Base-by-base conservation (phyloP, 441 rosid species). In the Jatropha podagrica region DNA sequence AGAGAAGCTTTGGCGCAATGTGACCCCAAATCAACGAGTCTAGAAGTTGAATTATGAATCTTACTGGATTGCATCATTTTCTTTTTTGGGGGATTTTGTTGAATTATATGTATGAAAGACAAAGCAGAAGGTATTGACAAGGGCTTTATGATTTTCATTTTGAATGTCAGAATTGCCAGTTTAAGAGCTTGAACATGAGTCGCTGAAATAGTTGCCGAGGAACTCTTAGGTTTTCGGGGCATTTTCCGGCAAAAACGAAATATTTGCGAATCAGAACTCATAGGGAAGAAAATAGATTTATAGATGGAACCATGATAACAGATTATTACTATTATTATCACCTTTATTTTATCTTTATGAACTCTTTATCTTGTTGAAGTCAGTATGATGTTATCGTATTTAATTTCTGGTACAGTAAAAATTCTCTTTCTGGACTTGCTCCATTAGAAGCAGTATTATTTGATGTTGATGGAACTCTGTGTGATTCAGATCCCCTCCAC, bases 401-500 rank as follows among this genome's bases (percentile, higher is more conserved):
- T 32, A 59, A 59, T 59, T 66, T 49, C 41, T 59, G 52, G 59
- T 78, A 84, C 95, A 95, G 98, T 85, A 83, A 77, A 67, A 79
- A 66, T 72, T 84, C 87, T 64, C 85, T 95, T 40, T 76, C 87
- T 37, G 84, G 82, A 68, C 83, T 87, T 74, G 95, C 91, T 81
- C 96, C 99, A 8, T 78, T 90, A 74, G 91, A 93, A 81, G 94
- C 95, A 9, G 82, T 95, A 54, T 64, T 93, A 52, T 95, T 95
- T 68, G 99, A 95, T 66, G 91, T 95, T 44, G 98, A 95, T 84
- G 98, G 99, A 80, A 95, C 96, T 40, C 88, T 95, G 3, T 93
- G 97, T 78, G 99, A 95, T 79, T 86, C 98, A 5, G 96, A 92
- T 85, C 98, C 98, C 20, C 77, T 95, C 79, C 98, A 93, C 81